phyloP scores from a whole-genome alignment of 352 stramenopile genomes.

The Pythium phragmiticola region DNA sequence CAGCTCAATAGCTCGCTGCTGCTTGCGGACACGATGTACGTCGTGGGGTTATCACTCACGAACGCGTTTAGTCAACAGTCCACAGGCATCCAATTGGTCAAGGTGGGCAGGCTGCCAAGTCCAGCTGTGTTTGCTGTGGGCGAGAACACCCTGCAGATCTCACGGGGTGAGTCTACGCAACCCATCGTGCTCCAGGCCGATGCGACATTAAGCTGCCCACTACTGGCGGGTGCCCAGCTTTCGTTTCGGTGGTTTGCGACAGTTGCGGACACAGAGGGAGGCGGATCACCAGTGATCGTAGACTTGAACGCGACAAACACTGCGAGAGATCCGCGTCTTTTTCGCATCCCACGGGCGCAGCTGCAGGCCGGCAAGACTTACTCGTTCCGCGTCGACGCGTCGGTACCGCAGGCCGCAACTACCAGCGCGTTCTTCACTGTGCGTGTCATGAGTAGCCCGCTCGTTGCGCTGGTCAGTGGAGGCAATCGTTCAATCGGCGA shows the following conservation, averaged over 20 bases:
- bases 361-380: conserved; percentile 48
- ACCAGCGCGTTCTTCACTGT: conserved; percentile 45
- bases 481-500: conserved; percentile 50
- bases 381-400: conserved; percentile 51
- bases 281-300: conserved; percentile 4
- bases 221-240: conserved; percentile 27
- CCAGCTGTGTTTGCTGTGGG: conserved; percentile 55
- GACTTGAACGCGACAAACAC: conserved; percentile 50
- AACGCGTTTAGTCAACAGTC: conserved; percentile 58
- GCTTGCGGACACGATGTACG: conserved; percentile 36
- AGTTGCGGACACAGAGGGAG: not conserved
- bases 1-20: conserved; percentile 47
- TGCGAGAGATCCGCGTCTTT: conserved; percentile 62
- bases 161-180: conserved; percentile 31
- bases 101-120: conserved; percentile 40
- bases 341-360: conserved; percentile 38
- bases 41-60: conserved; percentile 47
- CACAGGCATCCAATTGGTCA: conserved; percentile 28
- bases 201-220: conserved; percentile 43
- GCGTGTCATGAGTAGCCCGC: conserved; percentile 37
- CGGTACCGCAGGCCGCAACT: conserved; percentile 21
- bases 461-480: conserved; percentile 38
- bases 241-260: conserved; percentile 51
- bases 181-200: conserved; percentile 45
- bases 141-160: conserved; percentile 34